phyloP scores from a whole-genome alignment of 2,329 filamentous ascomycete species.

The Hyphodiscus sp. region DNA sequence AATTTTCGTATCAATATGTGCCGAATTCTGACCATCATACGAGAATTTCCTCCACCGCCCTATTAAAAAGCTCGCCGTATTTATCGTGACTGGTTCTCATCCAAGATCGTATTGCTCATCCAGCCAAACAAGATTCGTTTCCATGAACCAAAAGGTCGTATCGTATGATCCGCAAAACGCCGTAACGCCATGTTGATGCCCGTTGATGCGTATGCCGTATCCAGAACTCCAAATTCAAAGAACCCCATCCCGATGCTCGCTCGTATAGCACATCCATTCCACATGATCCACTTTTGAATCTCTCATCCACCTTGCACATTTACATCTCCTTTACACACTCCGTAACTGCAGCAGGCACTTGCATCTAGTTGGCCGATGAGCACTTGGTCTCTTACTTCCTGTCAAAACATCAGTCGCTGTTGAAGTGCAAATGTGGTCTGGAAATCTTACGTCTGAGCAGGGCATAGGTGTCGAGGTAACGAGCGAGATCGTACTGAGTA shows the following conservation, averaged over 20 bases:
- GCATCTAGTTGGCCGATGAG: constrained; percentile 21
- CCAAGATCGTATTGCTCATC: neutral
- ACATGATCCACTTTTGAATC: neutral
- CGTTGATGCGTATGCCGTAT: neutral
- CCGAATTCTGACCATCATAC: neutral
- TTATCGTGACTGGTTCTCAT: neutral
- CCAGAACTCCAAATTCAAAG: neutral
- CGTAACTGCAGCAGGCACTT: constrained; percentile 24
- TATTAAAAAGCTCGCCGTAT: neutral
- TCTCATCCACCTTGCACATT: constrained; percentile 19
- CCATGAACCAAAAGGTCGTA: neutral
- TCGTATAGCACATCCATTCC: neutral
- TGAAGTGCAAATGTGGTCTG: neutral
- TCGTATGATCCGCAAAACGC: neutral
- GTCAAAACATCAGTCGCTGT: constrained; percentile 1
- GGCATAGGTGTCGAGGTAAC: constrained; percentile 17
- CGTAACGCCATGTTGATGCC: neutral
- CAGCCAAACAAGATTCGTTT: neutral
- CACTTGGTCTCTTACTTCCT: constrained; percentile 19
- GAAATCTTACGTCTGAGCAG: constrained; percentile 21
- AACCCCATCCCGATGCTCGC: neutral
- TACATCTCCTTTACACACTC: constrained; percentile 20
- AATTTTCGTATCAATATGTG: neutral
- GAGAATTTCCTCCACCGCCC: neutral
- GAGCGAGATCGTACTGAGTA: constrained; percentile 13